phyloP scores from a whole-genome alignment of 2,329 filamentous ascomycete species.

The Cyanodermella asteris region DNA sequence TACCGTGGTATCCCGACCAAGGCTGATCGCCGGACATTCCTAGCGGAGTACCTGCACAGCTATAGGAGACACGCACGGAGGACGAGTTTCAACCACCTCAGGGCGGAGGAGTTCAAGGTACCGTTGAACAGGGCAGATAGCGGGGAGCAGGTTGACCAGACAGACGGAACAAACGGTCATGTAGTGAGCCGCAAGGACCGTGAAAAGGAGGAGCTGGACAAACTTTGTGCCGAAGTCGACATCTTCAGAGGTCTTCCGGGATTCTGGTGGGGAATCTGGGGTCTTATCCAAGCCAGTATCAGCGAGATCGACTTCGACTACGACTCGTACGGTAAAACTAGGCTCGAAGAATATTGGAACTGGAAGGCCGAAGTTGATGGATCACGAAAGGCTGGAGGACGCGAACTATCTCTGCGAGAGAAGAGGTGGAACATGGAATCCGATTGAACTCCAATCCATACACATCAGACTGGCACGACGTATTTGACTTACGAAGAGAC shows the following conservation, averaged over 20 bases:
- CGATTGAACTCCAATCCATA: too few species aligned
- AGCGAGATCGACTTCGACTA: slow-evolving; percentile 96
- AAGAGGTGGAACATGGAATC: slow-evolving; percentile 61
- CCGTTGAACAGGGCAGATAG: too few species aligned
- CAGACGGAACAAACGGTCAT: too few species aligned
- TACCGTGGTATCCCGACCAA: slow-evolving; percentile 61
- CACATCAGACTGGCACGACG: too few species aligned
- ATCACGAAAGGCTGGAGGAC: slow-evolving; percentile 29
- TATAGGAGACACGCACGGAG: slow-evolving; percentile 40
- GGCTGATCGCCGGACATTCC: slow-evolving; percentile 55
- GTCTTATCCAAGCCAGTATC: slow-evolving; percentile 80
- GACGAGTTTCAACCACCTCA: slow-evolving; percentile 18
- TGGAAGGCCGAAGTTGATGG: slow-evolving; percentile 61
- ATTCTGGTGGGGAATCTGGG: slow-evolving; percentile 81
- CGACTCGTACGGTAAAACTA: slow-evolving; percentile 64
- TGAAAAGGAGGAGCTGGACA: too few species aligned
- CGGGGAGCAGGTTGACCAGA: too few species aligned
- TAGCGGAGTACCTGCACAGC: slow-evolving; percentile 58
- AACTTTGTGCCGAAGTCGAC: slow-evolving; percentile 63
- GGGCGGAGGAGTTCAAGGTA: too few species aligned
- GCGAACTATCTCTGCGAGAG: slow-evolving; percentile 53
- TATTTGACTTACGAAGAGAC: too few species aligned
- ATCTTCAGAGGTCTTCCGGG: slow-evolving; percentile 73
- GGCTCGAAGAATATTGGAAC: slow-evolving; percentile 78
- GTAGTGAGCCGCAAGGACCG: too few species aligned